Evolutionary conservation across 345 rosid species (phyloP), one percentile per base, ranked within the genome.

Genomic region (Linum trigynum): DNA sequence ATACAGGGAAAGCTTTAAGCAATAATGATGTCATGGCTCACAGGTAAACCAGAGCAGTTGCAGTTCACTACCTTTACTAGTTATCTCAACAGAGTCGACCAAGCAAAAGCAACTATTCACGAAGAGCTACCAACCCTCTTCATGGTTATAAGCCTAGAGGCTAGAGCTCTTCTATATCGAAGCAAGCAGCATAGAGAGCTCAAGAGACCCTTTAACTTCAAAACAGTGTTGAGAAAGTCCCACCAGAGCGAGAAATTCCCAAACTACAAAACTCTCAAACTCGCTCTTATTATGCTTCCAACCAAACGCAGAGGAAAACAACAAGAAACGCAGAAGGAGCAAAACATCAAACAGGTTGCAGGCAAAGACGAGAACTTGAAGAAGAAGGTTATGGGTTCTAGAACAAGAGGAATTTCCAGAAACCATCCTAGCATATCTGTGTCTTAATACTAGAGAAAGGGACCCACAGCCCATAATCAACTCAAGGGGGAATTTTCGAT

Each of bases 21-120:
- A 74, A 67, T 69, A 74, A 53, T 2, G 67, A 63, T n/a, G 72
- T 42, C 72, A 69, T 69, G 17, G 50, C 65, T 62, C 50, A n/a
- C 8, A 23, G 32, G 32, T 3, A 7, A 10, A 23, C 32, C 32
- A 23, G 32, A 23, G 32, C 62, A 59, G 39, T 23, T 23, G 32
- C 32, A 23, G 32, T 23, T 23, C 32, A 23, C 32, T 23, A 23
- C 32, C 32, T 23, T 23, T 23, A 23, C 32, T 23, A 23, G 32
- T 23, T 23, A 23, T 23, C 32, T 17, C 10, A 57, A 57, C 36
- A 57, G 36, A 6, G 3, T 4, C 3, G 3, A 15, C 17, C 7
- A 6, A 17, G 35, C 6, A 36, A n/a, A 38, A 55, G 39, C 45
- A 55, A 39, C 1, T 23, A 23, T 23, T 23, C 32, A 23, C n/a